Evolutionary conservation across 805 yeast genomes (phyloP), one percentile per base, ranked within the genome.

Genomic region (Isabelozyma pseudorhagii): DNA sequence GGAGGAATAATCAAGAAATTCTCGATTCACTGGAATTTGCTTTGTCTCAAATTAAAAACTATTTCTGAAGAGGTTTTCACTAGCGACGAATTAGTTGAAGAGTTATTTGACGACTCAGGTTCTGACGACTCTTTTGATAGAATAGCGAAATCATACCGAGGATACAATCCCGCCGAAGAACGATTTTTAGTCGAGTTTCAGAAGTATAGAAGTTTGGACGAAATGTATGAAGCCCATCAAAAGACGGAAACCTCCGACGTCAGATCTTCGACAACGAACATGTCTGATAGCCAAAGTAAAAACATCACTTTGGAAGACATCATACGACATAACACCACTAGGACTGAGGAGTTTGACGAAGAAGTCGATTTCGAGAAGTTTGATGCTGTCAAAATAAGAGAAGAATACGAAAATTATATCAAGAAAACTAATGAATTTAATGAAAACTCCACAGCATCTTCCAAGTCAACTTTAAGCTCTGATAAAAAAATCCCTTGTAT

Each of bases 41-140:
- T 58, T 51, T 64, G 52, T 49, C 61, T 52, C 48, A 63, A 61
- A 53, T 41, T 82, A 25, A 71, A 70, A 49, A 59, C 71, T 7
- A 52, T 81, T 0, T 74, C 84, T 2, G 83, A 81, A 54, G 80
- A 75, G 17, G 73, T 72, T 2, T 69, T 80, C 40, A 68, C 72
- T 15, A 70, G 78, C 4, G 82, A 79, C 66, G 83, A 81, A 53
- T 67, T 72, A 1, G 69, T 78, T 0, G 77, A 74, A 45, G 81
- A 79, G 40, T 63, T 83, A 10, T 83, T 83, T 58, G 74, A 73
- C 8, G 72, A 55, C 50, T 68, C 52, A 54, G 79, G 56, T 57
- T 63, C 48, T 41, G 78, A 61, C 57, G 64, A 61, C 18, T 42
- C 54, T 39, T 61, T 63, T 53, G 76, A 63, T 21, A 51, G 55